Percentiles rank a stretch among this genome's conserved stretches.
Evolutionary conservation across 352 stramenopile species (phyloP).

Genomic region (Pythium monospermum): DNA sequence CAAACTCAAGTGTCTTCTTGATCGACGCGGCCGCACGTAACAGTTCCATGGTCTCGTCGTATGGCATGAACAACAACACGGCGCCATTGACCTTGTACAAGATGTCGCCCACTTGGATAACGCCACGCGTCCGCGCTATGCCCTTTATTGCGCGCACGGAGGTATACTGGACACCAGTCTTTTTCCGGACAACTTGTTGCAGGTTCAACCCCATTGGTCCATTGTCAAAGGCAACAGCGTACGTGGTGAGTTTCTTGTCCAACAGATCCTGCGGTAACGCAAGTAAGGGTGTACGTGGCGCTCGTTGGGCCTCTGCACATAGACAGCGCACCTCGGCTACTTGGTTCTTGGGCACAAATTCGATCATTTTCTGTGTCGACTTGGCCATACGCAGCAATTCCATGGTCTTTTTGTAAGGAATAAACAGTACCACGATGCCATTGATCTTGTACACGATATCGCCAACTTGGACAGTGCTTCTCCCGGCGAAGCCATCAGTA

Average conservation of each 20-base stretch:
- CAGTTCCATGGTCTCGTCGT: conserved; percentile 77
- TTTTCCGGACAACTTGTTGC: conserved; percentile 78
- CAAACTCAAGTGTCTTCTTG: conserved; percentile 81
- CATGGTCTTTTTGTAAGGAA: conserved; percentile 83
- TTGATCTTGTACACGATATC: conserved; percentile 88
- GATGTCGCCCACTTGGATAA: conserved; percentile 82
- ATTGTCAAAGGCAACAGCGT: conserved; percentile 82
- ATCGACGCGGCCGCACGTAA: conserved; percentile 56
- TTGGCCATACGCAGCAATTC: conserved; percentile 64
- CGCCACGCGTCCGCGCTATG: conserved; percentile 73
- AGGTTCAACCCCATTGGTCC: conserved; percentile 79
- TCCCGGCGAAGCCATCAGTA: conserved; percentile 78
- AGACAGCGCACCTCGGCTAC: conserved; percentile 76
- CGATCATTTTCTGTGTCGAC: conserved; percentile 62
- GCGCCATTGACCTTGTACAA: conserved; percentile 85
- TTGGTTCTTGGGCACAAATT: conserved; percentile 85
- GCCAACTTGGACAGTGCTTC: conserved; percentile 69
- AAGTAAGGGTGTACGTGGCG: too few species aligned
- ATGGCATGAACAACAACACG: conserved; percentile 80
- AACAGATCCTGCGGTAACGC: too few species aligned
- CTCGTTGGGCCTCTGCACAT: too few species aligned
- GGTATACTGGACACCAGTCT: conserved; percentile 75
- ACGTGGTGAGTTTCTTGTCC: conserved; percentile 75
- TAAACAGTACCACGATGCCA: conserved; percentile 74
- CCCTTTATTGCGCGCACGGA: conserved; percentile 78